Evolutionary conservation across 345 rosid species (phyloP), one percentile per base, ranked within the genome.

Genomic region (Geranium rotundifolium): DNA sequence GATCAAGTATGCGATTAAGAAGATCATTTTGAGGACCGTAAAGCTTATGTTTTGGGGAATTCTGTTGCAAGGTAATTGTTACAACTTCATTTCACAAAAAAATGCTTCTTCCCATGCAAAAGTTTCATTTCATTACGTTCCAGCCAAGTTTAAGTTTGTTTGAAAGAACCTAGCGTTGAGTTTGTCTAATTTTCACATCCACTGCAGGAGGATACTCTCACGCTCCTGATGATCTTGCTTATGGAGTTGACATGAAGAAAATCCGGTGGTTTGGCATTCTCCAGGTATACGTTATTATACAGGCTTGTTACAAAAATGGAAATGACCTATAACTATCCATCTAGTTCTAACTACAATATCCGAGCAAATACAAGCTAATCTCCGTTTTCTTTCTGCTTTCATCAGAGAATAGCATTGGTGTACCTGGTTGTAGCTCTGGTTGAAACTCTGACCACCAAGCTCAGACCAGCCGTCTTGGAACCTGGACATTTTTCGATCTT

Each of bases 41-140:
- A 86, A 86, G 80, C 91, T 86, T 78, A 78, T 86, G 0, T 86
- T 86, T 29, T 83, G 88, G 91, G 91, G 86, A 60, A 67, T 81
- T 67, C 59, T 86, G 59, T 64, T 83, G 72, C 92, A 86, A 79
- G 92, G 88, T 83, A 74, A 31, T 10, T 10, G 16, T 10, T 37
- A 37, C 46, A 37, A 37, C 9, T 37, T 37, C 12, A 37, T 37
- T 37, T 37, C 12, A 37, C 46, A 37, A 37, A 37, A 37, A 37
- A 37, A 10, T 37, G 12, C 46, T 37, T 37, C 9, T 10, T 37
- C 46, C 27, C 27, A 23, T 23, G 27, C 27, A 23, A 23, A 23
- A 23, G 27, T 23, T 23, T 23, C 27, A 23, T 23, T 23, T 23
- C 27, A 23, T 23, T 23, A 23, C 2, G 27, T 23, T 23, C 27